Evolutionary conservation across 495 filamentous ascomycete genomes (phyloP).

Genomic region (Lichina pygmaea): DNA sequence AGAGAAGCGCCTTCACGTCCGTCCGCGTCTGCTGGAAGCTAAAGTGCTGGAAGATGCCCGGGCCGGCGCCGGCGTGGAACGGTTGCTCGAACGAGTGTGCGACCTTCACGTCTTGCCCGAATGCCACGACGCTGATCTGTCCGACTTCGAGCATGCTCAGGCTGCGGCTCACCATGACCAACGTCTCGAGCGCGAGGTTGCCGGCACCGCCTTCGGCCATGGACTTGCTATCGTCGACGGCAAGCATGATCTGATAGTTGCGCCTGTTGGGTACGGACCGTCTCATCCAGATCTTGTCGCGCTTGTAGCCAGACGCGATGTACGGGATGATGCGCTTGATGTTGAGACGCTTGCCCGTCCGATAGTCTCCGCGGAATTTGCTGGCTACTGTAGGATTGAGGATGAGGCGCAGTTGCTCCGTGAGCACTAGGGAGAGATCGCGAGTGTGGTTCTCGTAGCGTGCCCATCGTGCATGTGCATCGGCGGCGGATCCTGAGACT

Average conservation of each 20-base stretch:
- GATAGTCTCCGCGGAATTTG: conserved; percentile 88
- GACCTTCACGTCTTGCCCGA: conserved; percentile 63
- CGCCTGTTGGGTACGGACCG: conserved; percentile 74
- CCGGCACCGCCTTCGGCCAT: conserved; percentile 55
- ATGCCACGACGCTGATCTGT: conserved; percentile 67
- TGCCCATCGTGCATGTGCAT: conserved; percentile 61
- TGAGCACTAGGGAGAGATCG: conserved; percentile 59
- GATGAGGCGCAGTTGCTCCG: conserved; percentile 84
- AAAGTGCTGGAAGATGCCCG: conserved; percentile 58
- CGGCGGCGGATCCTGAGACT: conserved; percentile 17
- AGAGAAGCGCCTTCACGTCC: conserved; percentile 53
- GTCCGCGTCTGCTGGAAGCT: conserved; percentile 63
- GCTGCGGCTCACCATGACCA: conserved; percentile 63
- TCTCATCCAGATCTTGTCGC: conserved; percentile 99
- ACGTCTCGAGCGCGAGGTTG: conserved; percentile 64
- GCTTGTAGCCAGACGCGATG: conserved; percentile 89
- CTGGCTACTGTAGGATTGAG: conserved; percentile 83
- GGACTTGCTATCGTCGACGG: conserved; percentile 80
- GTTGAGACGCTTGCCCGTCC: conserved; percentile 92
- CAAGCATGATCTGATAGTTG: conserved; percentile 87
- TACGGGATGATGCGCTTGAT: conserved; percentile 98
- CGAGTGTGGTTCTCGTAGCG: conserved; percentile 63
- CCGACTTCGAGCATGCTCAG: conserved; percentile 83
- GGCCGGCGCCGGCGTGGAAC: conserved; percentile 62
- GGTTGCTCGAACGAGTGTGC: conserved; percentile 72